Percentiles rank a stretch among this genome's conserved stretches.
Conservation (phyloP, 1,284 basidiomycete genomes). For the Pisolithus thermaeus region DNA sequence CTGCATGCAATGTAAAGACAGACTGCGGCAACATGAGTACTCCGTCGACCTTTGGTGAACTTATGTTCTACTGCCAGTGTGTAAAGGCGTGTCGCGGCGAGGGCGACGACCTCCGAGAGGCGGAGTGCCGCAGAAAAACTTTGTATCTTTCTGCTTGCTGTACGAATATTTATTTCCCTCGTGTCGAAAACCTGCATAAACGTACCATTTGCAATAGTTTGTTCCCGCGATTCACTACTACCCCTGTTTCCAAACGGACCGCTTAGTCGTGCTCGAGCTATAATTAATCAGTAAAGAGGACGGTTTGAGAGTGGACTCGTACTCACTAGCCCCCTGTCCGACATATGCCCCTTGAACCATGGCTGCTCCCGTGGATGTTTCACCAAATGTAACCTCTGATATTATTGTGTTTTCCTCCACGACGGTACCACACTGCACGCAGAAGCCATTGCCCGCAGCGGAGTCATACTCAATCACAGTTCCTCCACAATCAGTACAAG, state of each 20-base stretch:
- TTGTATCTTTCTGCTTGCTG: constrained; percentile 79
- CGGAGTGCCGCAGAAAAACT: constrained; percentile 75
- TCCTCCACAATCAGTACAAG: constrained; percentile 69
- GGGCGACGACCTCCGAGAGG: constrained; percentile 74
- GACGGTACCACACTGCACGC: constrained; percentile 81
- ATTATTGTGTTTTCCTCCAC: constrained; percentile 95
- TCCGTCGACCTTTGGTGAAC: constrained; percentile 90
- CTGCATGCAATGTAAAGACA: constrained; percentile 95
- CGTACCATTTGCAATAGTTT: constrained; percentile 84
- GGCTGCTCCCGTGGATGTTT: constrained; percentile 87
- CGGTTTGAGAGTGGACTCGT: neutral
- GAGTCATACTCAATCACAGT: constrained; percentile 79
- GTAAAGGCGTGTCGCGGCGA: constrained; percentile 85
- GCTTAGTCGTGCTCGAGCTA: constrained; percentile 74
- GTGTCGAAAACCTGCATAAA: neutral
- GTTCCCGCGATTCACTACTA: constrained; percentile 75
- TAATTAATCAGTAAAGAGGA: constrained; percentile 4
- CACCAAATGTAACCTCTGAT: constrained; percentile 90
- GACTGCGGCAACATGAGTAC: constrained; percentile 90
- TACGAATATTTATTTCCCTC: neutral
- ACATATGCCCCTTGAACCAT: constrained; percentile 96
- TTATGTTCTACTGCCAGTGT: constrained; percentile 92
- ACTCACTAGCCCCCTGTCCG: constrained; percentile 87
- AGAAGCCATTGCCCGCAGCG: constrained; percentile 79
- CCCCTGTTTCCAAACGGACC: constrained; percentile 78